phyloP scores from a whole-genome alignment of 1,284 basidiomycete genomes.

The Naganishia liquefaciens region DNA sequence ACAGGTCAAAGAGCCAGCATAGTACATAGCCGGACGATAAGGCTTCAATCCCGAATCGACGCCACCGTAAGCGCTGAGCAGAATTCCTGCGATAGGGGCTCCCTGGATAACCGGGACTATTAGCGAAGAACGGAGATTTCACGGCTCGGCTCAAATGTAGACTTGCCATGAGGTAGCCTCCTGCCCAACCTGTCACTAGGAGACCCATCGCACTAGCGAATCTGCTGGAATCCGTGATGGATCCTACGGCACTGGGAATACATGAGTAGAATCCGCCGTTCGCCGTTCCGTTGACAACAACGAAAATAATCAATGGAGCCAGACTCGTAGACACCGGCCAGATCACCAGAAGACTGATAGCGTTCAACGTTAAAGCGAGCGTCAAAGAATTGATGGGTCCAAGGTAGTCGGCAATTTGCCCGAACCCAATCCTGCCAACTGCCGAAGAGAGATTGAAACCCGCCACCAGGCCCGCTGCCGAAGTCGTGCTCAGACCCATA shows the following conservation, averaged over 20 bases:
- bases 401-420: conserved; percentile 37
- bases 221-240: conserved; percentile 34
- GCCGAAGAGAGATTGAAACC: conserved; percentile 43
- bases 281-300: conserved; percentile 38
- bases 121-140: neutral
- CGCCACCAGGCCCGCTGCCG: conserved; percentile 41
- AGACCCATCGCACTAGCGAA: conserved; percentile 40
- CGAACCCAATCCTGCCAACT: conserved; percentile 38
- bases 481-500: conserved; percentile 39
- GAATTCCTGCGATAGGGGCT: conserved; percentile 40
- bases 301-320: conserved; percentile 39
- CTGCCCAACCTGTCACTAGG: conserved; percentile 39
- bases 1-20: conserved; percentile 39
- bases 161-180: conserved; percentile 38
- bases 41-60: conserved; percentile 34
- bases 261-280: conserved; percentile 40
- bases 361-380: conserved; percentile 32
- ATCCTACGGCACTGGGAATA: conserved; percentile 40
- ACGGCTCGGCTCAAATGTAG: too few species aligned
- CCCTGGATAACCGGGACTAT: conserved; percentile 24
- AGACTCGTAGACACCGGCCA: conserved; percentile 34
- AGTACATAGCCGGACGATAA: conserved; percentile 42
- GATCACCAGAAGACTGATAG: conserved; percentile 37
- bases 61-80: conserved; percentile 37
- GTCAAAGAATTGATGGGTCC: conserved; percentile 37